These are phyloP conservation scores for Paramecium primaurelia DNA, from an alignment of 73 alveolate genomes.

Conservation along the genomic window DNA sequence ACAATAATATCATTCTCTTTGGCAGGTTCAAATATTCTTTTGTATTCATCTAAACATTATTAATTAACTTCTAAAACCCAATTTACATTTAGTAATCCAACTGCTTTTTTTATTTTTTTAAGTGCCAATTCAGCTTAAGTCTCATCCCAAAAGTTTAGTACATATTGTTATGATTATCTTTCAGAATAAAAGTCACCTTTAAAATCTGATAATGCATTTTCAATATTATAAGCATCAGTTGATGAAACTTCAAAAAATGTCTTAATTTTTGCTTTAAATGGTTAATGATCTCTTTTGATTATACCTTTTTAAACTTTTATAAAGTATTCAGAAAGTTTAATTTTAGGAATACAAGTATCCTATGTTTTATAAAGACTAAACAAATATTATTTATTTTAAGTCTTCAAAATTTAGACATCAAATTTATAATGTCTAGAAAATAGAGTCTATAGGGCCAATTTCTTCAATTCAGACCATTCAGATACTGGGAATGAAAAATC, in stretches of 20 bases:
- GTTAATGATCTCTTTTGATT: slow-evolving; percentile 50
- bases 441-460: slow-evolving; percentile 8
- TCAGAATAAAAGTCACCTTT: slow-evolving; percentile 33
- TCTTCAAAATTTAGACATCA: slow-evolving; percentile 20
- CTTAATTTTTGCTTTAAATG: slow-evolving; percentile 50
- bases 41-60: slow-evolving; percentile 30
- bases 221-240: not conserved
- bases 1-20: not conserved
- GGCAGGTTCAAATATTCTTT: not conserved
- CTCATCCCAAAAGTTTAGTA: slow-evolving; percentile 52
- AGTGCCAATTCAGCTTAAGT: slow-evolving; percentile 35
- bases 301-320: slow-evolving; percentile 53
- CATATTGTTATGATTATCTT: not conserved
- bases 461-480: slow-evolving; percentile 21
- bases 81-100: slow-evolving; percentile 19
- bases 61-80: slow-evolving; percentile 53
- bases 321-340: slow-evolving; percentile 55
- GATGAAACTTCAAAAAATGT: not conserved
- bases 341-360: slow-evolving; percentile 51
- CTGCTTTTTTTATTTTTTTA: slow-evolving; percentile 15
- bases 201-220: slow-evolving; percentile 6
- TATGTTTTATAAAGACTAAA: slow-evolving; percentile 13
- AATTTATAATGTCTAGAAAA: slow-evolving; percentile 51
- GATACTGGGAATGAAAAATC: slow-evolving; percentile 35
- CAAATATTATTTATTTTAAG: slow-evolving; percentile 20